Conservation (phyloP, 306 rosid genomes). For the Gastrolobium bilobum region DNA sequence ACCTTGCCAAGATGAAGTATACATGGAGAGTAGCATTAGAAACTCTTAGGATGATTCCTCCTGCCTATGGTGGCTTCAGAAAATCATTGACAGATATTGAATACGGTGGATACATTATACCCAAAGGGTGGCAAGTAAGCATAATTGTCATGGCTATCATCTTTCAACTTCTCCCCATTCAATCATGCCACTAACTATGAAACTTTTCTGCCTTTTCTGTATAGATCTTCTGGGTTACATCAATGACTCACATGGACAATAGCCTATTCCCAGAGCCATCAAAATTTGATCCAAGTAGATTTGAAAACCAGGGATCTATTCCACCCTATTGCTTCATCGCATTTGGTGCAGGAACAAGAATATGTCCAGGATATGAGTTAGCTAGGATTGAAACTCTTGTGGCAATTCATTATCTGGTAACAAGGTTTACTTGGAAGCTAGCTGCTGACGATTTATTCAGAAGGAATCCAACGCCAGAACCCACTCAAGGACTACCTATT, state of each 20-base stretch:
- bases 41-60: slow-evolving; percentile 75
- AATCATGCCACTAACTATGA: slow-evolving; percentile 29
- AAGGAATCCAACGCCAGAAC: slow-evolving; percentile 60
- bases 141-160: slow-evolving; percentile 10
- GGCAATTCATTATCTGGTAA: slow-evolving; percentile 61
- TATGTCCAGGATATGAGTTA: slow-evolving; percentile 67
- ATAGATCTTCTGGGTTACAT: slow-evolving; percentile 77
- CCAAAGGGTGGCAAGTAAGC: slow-evolving; percentile 93
- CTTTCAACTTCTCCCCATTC: slow-evolving; percentile 10
- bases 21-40: slow-evolving; percentile 86
- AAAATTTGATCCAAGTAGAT: not conserved
- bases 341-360: slow-evolving; percentile 66
- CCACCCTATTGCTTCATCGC: slow-evolving; percentile 61
- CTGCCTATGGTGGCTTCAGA: slow-evolving; percentile 69
- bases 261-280: slow-evolving; percentile 59
- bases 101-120: slow-evolving; percentile 70
- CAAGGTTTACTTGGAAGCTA: slow-evolving; percentile 65
- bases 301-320: not conserved
- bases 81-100: slow-evolving; percentile 66
- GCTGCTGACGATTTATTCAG: slow-evolving; percentile 53
- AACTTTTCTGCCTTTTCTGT: not conserved
- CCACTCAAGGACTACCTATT: slow-evolving; percentile 63
- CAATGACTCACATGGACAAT: slow-evolving; percentile 78
- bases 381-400: slow-evolving; percentile 63
- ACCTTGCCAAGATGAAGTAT: slow-evolving; percentile 84